Evolutionary conservation across 23 red algal genomes (phyloP).

Genomic region (Gracilaria vermiculophylla): DNA sequence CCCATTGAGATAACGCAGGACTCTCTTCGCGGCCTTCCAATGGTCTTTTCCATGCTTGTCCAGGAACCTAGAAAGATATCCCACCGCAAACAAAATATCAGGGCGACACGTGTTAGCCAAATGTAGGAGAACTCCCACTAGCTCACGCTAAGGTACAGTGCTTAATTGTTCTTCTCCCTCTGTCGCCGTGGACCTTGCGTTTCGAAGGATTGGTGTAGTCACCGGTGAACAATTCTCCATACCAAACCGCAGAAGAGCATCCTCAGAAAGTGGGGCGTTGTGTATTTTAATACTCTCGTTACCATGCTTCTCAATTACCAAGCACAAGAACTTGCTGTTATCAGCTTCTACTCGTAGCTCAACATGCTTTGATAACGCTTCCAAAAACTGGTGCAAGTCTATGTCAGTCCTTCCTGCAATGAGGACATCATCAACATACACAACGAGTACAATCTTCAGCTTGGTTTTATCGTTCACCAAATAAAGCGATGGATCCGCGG

Average conservation of each 20-base stretch:
- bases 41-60: background rate
- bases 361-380: background rate
- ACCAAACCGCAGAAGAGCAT: background rate
- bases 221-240: background rate
- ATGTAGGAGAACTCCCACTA: background rate
- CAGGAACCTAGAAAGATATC: background rate
- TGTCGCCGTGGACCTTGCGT: background rate
- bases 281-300: background rate
- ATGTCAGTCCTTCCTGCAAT: background rate
- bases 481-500: background rate
- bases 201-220: background rate
- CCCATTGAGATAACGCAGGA: slow-evolving; percentile 16
- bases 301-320: background rate
- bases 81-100: background rate
- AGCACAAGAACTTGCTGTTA: background rate
- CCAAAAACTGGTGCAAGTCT: background rate
- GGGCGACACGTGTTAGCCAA: background rate
- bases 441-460: background rate
- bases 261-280: background rate
- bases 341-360: background rate
- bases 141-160: background rate
- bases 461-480: background rate
- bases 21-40: background rate
- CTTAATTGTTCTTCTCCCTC: background rate
- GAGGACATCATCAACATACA: slow-evolving; percentile 29